These are phyloP conservation scores for Asterophora parasitica DNA, from an alignment of 768 basidiomycete species.

Conservation along the genomic window DNA sequence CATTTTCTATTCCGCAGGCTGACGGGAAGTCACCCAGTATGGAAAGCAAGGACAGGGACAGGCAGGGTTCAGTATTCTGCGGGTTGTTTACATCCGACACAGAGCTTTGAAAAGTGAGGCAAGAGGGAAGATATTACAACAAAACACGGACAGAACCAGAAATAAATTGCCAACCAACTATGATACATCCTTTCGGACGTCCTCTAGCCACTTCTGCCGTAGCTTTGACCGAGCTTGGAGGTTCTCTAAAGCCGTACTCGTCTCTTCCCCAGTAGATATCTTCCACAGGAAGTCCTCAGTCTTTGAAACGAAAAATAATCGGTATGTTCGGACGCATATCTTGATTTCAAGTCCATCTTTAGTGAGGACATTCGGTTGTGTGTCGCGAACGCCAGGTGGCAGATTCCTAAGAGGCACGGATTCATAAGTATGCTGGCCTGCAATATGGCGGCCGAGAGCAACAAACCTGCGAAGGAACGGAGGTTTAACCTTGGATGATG, in stretches of 20 bases:
- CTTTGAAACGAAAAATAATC: constrained; percentile 70
- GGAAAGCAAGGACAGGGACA: no score
- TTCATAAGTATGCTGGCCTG: not conserved
- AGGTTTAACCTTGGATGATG: constrained; percentile 37
- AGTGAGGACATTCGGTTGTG: constrained; percentile 41
- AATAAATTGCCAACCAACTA: not conserved
- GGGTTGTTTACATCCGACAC: no score
- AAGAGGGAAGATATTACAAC: constrained; percentile 2
- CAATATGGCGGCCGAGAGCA: not conserved
- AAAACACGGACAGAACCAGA: constrained; percentile 3
- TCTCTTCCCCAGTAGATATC: constrained; percentile 36
- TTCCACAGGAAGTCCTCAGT: constrained; percentile 65
- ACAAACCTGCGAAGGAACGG: constrained; percentile 68
- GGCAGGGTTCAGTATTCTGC: no score
- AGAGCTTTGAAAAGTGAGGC: no score
- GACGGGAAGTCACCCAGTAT: no score
- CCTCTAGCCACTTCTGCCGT: constrained; percentile 35
- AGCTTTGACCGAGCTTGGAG: constrained; percentile 28
- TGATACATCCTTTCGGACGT: constrained; percentile 12
- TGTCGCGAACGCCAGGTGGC: constrained; percentile 28
- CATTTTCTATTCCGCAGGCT: no score
- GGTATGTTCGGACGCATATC: constrained; percentile 79
- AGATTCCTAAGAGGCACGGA: constrained; percentile 32
- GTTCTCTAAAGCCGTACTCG: constrained; percentile 24
- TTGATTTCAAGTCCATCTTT: constrained; percentile 72